A percentile compares a stretch with the other conserved stretches of the same genome.
These are phyloP conservation scores for Boletellus sp. DNA, from an alignment of 768 basidiomycete species.

Conservation along the genomic window DNA sequence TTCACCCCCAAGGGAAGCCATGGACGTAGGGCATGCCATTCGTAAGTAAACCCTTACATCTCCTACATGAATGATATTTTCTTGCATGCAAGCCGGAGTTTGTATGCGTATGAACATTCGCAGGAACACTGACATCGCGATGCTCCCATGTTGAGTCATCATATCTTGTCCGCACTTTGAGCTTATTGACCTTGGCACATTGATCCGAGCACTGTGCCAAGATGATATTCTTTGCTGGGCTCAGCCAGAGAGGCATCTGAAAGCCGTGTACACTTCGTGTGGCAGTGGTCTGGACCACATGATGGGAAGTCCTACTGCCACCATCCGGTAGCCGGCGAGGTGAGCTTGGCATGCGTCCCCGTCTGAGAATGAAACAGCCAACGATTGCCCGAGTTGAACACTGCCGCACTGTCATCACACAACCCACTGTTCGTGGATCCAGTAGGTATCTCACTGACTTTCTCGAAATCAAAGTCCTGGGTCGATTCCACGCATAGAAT, in stretches of 20 bases:
- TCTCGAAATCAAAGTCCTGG: no score
- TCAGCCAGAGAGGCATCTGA: background rate
- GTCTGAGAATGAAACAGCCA: background rate
- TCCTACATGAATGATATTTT: constrained; percentile 40
- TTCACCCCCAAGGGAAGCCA: constrained; percentile 16
- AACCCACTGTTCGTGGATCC: no score
- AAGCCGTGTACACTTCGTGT: background rate
- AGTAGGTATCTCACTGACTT: no score
- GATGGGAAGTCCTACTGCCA: background rate
- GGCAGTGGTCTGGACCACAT: background rate
- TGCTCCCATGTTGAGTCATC: constrained; percentile 23
- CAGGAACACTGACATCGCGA: background rate
- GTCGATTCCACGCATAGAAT: no score
- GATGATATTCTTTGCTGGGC: background rate
- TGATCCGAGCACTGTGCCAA: constrained; percentile 17
- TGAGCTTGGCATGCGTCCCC: background rate
- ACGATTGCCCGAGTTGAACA: background rate
- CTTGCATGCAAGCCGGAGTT: constrained; percentile 16
- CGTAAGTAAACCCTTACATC: constrained; percentile 58
- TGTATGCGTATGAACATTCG: constrained; percentile 1
- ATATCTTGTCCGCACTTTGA: constrained; percentile 12
- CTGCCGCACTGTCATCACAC: background rate
- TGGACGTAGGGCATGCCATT: constrained; percentile 27
- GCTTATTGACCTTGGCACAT: constrained; percentile 22
- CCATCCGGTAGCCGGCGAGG: background rate